These are phyloP conservation scores for Colletotrichum lindemuthianum DNA, from an alignment of 2,329 filamentous ascomycete genomes.

Conservation along the genomic window DNA sequence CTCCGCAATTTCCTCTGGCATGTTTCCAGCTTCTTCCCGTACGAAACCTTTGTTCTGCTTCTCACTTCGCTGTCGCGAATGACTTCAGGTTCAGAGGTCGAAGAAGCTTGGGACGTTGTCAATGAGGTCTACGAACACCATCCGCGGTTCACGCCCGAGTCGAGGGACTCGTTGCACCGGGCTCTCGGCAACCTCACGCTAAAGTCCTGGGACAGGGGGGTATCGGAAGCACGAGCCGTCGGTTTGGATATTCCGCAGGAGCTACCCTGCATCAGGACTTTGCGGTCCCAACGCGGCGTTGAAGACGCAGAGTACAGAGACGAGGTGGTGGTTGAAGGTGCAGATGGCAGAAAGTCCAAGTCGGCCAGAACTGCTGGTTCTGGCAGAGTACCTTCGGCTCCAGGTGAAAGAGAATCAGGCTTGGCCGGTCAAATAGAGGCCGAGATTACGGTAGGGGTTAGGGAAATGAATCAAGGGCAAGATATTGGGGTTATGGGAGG, in stretches of 20 bases:
- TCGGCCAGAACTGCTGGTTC: too few relatives aligned
- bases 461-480: not conserved
- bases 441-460: too few relatives aligned
- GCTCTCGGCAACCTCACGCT: constrained; percentile 58
- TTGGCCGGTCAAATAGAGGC: not conserved
- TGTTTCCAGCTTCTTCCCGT: constrained; percentile 62
- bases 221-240: not conserved
- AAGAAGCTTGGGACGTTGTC: constrained; percentile 62
- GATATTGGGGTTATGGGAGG: not conserved
- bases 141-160: constrained; percentile 13
- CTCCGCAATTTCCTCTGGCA: constrained; percentile 65
- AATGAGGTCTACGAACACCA: constrained; percentile 43
- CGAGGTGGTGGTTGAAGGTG: too few relatives aligned
- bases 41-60: constrained; percentile 65
- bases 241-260: not conserved
- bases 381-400: too few relatives aligned
- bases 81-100: constrained; percentile 57
- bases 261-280: not conserved
- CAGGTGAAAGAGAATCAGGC: too few relatives aligned
- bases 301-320: too few relatives aligned
- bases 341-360: too few relatives aligned
- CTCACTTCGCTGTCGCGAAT: constrained; percentile 61
- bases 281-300: not conserved
- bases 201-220: constrained; percentile 57
- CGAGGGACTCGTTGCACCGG: constrained; percentile 24